A percentile compares a stretch with the other conserved stretches of the same genome.
phyloP scores from a whole-genome alignment of 2,329 filamentous ascomycete genomes.

The Coleophoma crateriformis region DNA sequence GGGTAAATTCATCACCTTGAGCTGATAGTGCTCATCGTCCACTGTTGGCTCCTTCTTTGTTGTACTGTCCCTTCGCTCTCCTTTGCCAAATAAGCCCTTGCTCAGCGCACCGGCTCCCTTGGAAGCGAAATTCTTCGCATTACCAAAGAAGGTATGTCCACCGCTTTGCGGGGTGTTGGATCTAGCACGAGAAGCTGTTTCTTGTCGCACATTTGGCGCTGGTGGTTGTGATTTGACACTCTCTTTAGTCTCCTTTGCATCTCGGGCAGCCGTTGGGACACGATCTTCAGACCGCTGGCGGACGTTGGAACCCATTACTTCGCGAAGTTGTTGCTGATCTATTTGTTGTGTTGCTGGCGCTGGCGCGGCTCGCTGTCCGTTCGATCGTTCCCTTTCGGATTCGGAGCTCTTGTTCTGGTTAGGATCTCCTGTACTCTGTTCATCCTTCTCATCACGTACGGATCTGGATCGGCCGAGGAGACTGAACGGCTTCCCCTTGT shows the following conservation, averaged over 20 bases:
- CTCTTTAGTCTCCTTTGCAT: constrained; percentile 30
- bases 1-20: constrained; percentile 80
- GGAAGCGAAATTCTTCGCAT: constrained; percentile 65
- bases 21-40: constrained; percentile 77
- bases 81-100: constrained; percentile 78
- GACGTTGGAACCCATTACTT: constrained; percentile 58
- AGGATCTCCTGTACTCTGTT: constrained; percentile 21
- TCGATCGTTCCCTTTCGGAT: constrained; percentile 27
- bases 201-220: too few species aligned
- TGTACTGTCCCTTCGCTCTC: constrained; percentile 64
- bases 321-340: constrained; percentile 50
- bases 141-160: constrained; percentile 63
- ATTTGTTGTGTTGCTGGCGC: constrained; percentile 54
- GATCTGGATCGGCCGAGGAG: constrained; percentile 35
- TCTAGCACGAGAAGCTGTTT: too few species aligned
- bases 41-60: constrained; percentile 58
- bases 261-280: constrained; percentile 37
- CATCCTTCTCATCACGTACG: constrained; percentile 29
- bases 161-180: constrained; percentile 38
- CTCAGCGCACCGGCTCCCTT: constrained; percentile 77
- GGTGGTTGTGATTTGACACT: constrained; percentile 32
- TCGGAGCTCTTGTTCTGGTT: constrained; percentile 10
- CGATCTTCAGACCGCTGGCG: constrained; percentile 74
- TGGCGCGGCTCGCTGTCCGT: constrained; percentile 37
- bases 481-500: constrained; percentile 26